Evolutionary conservation across 2,329 filamentous ascomycete genomes (phyloP).

Genomic region (Pseudogymnoascus sp.): DNA sequence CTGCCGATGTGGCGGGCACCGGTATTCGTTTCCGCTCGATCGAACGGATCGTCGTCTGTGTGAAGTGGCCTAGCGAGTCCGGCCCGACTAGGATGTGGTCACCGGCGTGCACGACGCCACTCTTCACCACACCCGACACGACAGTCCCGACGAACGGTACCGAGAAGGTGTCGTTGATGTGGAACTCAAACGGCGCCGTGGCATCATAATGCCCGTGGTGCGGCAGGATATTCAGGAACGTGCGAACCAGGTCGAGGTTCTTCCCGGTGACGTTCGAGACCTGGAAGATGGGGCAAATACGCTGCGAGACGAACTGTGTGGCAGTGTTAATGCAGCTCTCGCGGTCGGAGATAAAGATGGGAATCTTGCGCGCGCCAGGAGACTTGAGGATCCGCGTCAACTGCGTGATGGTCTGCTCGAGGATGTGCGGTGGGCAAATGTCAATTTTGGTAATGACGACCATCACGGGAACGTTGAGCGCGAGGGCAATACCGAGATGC

Average conservation of each 20-base stretch:
- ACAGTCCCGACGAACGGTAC: slow-evolving; percentile 96
- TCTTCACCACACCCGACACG: slow-evolving; percentile 86
- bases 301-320: slow-evolving; percentile 87
- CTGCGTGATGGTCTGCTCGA: slow-evolving; percentile 87
- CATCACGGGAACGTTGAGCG: slow-evolving; percentile 95
- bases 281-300: slow-evolving; percentile 95
- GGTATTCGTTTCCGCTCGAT: slow-evolving; percentile 91
- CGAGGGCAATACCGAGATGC: slow-evolving; percentile 88
- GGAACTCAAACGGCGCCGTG: slow-evolving; percentile 84
- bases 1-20: slow-evolving; percentile 80
- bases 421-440: slow-evolving; percentile 91
- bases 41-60: slow-evolving; percentile 74
- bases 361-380: slow-evolving; percentile 88
- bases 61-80: slow-evolving; percentile 84
- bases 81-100: slow-evolving; percentile 85
- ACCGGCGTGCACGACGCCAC: slow-evolving; percentile 80
- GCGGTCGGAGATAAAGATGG: slow-evolving; percentile 85
- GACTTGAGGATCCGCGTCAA: slow-evolving; percentile 90
- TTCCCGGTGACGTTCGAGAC: slow-evolving; percentile 96
- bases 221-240: slow-evolving; percentile 89
- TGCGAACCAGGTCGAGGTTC: slow-evolving; percentile 80
- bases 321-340: slow-evolving; percentile 94
- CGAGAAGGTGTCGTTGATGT: slow-evolving; percentile 95
- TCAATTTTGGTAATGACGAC: slow-evolving; percentile 97
- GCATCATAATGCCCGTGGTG: slow-evolving; percentile 90